Percentiles rank a stretch among this genome's conserved stretches.
Evolutionary conservation across 2,329 filamentous ascomycete species (phyloP).

Genomic region (Venturiaceae sp.): DNA sequence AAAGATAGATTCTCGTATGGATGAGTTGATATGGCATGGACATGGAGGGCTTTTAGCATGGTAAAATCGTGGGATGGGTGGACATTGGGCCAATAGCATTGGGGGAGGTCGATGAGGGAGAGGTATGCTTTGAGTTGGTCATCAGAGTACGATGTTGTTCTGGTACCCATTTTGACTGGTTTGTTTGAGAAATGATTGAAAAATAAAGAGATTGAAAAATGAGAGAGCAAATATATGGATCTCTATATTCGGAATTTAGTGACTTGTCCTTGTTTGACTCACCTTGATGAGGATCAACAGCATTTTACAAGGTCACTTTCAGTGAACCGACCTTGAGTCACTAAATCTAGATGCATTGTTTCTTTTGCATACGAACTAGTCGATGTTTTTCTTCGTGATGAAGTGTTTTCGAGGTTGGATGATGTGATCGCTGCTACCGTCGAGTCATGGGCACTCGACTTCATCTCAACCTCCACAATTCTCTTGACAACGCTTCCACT

Average conservation of each 20-base stretch:
- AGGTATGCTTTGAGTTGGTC: conserved; percentile 24
- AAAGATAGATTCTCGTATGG: conserved; percentile 49
- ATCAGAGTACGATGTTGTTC: too few relatives aligned
- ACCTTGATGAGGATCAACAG: not conserved
- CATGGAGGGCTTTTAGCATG: conserved; percentile 31
- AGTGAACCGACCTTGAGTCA: not conserved
- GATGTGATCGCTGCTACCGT: not conserved
- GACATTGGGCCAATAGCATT: conserved; percentile 13
- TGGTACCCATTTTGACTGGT: too few relatives aligned
- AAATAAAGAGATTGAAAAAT: too few relatives aligned
- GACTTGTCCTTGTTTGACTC: not conserved
- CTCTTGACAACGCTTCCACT: not conserved
- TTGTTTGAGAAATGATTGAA: too few relatives aligned
- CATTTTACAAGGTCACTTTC: not conserved
- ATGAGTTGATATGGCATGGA: conserved; percentile 38
- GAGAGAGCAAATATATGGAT: too few relatives aligned
- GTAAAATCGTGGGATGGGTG: conserved; percentile 16
- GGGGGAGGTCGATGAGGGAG: conserved; percentile 20
- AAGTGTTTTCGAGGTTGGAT: not conserved
- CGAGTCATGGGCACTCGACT: not conserved
- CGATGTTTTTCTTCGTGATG: not conserved
- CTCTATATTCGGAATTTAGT: not conserved
- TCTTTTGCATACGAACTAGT: not conserved
- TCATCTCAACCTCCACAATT: not conserved
- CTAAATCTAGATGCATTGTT: not conserved